phyloP scores from a whole-genome alignment of 768 basidiomycete genomes.

The Leccinum pellstonianum region DNA sequence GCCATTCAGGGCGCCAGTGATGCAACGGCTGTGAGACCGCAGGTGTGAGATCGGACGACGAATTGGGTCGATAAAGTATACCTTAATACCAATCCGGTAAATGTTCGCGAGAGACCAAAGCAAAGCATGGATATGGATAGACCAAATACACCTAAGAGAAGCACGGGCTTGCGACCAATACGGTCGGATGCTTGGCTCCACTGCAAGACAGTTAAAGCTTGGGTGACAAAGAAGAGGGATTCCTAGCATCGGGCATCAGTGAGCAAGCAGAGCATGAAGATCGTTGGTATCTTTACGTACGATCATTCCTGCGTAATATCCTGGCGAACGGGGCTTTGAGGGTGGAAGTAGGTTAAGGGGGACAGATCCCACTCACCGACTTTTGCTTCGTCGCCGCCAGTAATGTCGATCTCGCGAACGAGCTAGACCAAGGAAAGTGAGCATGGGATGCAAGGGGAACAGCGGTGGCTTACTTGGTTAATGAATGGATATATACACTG shows the following conservation, averaged over 20 bases:
- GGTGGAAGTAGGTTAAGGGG: background rate
- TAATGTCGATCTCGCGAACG: conserved; percentile 41
- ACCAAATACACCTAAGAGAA: conserved; percentile 40
- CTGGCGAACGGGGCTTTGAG: conserved; percentile 17
- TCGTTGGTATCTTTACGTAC: conserved; percentile 31
- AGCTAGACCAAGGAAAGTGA: conserved; percentile 32
- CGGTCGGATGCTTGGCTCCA: conserved; percentile 48
- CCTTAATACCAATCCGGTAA: conserved; percentile 57
- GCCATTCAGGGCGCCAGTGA: conserved; percentile 63
- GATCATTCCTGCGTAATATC: conserved; percentile 51
- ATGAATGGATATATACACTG: conserved; percentile 52
- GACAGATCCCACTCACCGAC: conserved; percentile 27
- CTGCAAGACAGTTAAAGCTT: conserved; percentile 45
- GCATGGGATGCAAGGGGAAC: background rate
- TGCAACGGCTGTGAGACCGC: conserved; percentile 45
- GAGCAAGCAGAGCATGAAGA: background rate
- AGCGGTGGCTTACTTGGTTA: conserved; percentile 36
- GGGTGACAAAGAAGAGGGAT: conserved; percentile 47
- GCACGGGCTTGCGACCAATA: conserved; percentile 50
- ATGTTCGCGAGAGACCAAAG: conserved; percentile 64
- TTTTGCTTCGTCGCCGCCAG: conserved; percentile 41
- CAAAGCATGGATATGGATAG: conserved; percentile 51
- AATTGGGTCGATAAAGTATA: conserved; percentile 21
- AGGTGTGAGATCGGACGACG: conserved; percentile 5
- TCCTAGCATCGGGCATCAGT: conserved; percentile 32